Conservation (phyloP, 768 basidiomycete genomes). For the Boletus huronensis region DNA sequence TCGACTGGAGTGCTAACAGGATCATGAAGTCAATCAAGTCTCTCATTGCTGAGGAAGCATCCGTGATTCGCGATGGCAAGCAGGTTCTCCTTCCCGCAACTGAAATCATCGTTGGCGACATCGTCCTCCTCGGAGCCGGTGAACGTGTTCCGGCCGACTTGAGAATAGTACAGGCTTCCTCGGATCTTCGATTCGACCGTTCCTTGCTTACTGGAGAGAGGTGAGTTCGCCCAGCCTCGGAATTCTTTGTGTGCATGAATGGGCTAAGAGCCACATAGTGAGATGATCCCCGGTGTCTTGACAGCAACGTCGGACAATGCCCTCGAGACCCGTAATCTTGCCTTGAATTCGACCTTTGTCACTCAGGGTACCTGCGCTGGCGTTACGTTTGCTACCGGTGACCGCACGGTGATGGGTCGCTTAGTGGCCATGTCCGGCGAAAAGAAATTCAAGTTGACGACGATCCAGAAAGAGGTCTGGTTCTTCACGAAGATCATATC, state of each 20-base stretch:
- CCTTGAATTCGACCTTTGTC: slow-evolving; percentile 42
- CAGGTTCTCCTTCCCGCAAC: slow-evolving; percentile 46
- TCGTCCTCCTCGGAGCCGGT: slow-evolving; percentile 47
- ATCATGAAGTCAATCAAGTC: slow-evolving; percentile 54
- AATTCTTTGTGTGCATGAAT: neutral
- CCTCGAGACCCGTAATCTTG: slow-evolving; percentile 45
- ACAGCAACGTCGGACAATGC: slow-evolving; percentile 46
- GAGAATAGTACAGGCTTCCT: slow-evolving; percentile 47
- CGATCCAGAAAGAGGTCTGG: slow-evolving; percentile 45
- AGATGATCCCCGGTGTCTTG: slow-evolving; percentile 42
- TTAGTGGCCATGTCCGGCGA: slow-evolving; percentile 51
- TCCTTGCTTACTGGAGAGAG: slow-evolving; percentile 49
- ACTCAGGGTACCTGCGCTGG: slow-evolving; percentile 41
- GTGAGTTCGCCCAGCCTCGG: slow-evolving; percentile 11
- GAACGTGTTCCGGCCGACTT: slow-evolving; percentile 60
- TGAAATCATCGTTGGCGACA: slow-evolving; percentile 54
- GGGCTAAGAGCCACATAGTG: slow-evolving; percentile 24
- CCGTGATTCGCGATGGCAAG: slow-evolving; percentile 48
- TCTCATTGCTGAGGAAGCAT: slow-evolving; percentile 56
- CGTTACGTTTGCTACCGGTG: slow-evolving; percentile 40
- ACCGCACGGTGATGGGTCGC: slow-evolving; percentile 45
- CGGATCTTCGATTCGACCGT: slow-evolving; percentile 49
- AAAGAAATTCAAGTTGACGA: slow-evolving; percentile 42
- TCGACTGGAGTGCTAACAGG: slow-evolving; percentile 45
- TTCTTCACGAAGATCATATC: slow-evolving; percentile 52